Evolutionary conservation across 352 stramenopile genomes (phyloP), one percentile per base, ranked within the genome.

Genomic region (Phytophthora megakarya): DNA sequence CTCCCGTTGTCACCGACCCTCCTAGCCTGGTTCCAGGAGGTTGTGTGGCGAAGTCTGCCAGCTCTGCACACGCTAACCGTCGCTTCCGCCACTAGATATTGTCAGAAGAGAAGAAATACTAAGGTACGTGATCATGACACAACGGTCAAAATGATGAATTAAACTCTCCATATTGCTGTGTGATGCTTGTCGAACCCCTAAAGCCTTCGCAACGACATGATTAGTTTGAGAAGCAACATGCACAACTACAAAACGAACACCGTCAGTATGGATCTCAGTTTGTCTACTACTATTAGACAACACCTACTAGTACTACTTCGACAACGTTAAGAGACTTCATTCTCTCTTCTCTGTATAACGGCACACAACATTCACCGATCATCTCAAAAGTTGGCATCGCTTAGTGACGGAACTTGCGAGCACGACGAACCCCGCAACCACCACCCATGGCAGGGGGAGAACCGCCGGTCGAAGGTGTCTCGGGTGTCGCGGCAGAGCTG

Each of bases 231-330:
- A n/a, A n/a, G n/a, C n/a, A n/a, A n/a, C n/a, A 35, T 15, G 3
- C 30, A 11, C 10, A 35, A 13, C 30, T 5, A 35, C 43, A 50
- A 23, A 13, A 22, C 44, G 15, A 38, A 39, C 6, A 16, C 44
- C n/a, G 45, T 22, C 32, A 44, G 37, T 53, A 39, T 40, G 46
- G 33, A 26, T 45, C 37, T 16, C 32, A 42, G 53, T 47, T 38
- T 47, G 25, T 59, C 51, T 61, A 61, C 53, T 61, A 61, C 51
- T 61, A 61, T 61, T 61, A 61, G 32, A 61, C 40, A 53, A 61
- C 40, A 52, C 52, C 48, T 22, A 32, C 48, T 45, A 56, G 21
- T 56, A 38, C 16, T 39, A 46, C 35, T 26, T 46, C 35, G 49
- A 57, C 49, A 44, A 21, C 28, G 22, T 22, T 25, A 45, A 46